phyloP scores from a whole-genome alignment of 208 protist species.

The Leptomonas pyrrhocoris region DNA sequence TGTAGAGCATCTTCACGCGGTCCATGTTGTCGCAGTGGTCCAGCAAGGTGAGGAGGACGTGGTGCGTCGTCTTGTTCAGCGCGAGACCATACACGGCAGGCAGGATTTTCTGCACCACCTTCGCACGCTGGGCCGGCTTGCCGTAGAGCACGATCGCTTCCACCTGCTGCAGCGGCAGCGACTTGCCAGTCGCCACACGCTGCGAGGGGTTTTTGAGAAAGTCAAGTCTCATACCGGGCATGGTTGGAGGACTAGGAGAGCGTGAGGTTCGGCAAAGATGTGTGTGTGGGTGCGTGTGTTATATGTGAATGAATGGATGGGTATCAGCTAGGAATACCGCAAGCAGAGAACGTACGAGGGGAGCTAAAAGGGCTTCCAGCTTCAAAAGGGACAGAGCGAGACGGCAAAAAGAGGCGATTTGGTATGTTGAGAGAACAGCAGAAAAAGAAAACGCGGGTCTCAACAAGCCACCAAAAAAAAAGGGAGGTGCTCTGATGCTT shows the following conservation, averaged over 20 bases:
- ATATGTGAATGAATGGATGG: no score
- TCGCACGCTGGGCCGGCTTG: constrained; percentile 76
- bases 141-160: constrained; percentile 89
- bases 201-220: constrained; percentile 90
- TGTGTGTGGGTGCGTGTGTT: no score
- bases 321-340: no score
- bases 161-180: constrained; percentile 85
- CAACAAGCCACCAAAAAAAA: no score
- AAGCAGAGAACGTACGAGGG: no score
- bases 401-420: no score
- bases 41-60: constrained; percentile 77
- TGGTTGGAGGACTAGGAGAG: constrained; percentile 1
- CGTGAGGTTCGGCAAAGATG: neutral
- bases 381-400: no score
- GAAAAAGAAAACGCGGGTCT: no score
- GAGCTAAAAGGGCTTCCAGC: no score
- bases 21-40: constrained; percentile 79
- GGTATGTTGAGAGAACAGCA: no score
- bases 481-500: no score
- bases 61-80: constrained; percentile 77
- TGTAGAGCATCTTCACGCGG: constrained; percentile 82
- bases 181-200: constrained; percentile 77
- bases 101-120: constrained; percentile 83
- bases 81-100: constrained; percentile 72
- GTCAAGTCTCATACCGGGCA: constrained; percentile 81